These are phyloP conservation scores for Ogataea sp. DNA, from an alignment of 805 yeast species.

Conservation along the genomic window DNA sequence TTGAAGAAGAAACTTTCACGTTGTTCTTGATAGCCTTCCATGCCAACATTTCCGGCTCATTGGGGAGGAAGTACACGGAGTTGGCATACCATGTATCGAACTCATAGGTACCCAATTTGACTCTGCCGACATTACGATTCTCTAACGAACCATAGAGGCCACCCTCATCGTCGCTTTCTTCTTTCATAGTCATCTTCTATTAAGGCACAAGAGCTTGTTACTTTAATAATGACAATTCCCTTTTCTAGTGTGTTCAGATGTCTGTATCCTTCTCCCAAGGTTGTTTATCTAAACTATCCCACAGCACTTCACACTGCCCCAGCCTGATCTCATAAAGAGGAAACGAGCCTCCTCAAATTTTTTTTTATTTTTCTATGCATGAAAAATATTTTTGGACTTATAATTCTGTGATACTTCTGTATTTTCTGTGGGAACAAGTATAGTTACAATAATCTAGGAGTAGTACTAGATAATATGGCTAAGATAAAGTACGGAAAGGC, in stretches of 20 bases:
- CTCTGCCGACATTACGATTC: constrained; percentile 53
- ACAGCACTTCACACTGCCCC: too few species aligned
- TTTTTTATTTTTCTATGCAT: too few species aligned
- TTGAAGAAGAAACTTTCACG: constrained; percentile 11
- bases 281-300: too few species aligned
- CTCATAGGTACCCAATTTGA: constrained; percentile 58
- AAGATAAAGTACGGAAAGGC: constrained; percentile 1
- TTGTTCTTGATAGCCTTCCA: constrained; percentile 24
- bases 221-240: too few species aligned
- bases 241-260: too few species aligned
- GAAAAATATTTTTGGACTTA: too few species aligned
- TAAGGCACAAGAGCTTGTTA: too few species aligned
- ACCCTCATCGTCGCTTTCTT: constrained; percentile 24
- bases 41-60: constrained; percentile 38
- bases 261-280: too few species aligned
- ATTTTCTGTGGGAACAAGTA: neutral
- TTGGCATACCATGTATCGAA: constrained; percentile 87
- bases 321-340: too few species aligned
- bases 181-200: too few species aligned
- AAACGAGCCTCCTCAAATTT: too few species aligned
- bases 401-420: too few species aligned
- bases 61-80: constrained; percentile 58
- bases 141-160: constrained; percentile 54
- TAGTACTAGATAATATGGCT: neutral
- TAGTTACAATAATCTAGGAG: neutral